phyloP scores from a whole-genome alignment of 2,329 filamentous ascomycete genomes.

The Didymella glomerata region DNA sequence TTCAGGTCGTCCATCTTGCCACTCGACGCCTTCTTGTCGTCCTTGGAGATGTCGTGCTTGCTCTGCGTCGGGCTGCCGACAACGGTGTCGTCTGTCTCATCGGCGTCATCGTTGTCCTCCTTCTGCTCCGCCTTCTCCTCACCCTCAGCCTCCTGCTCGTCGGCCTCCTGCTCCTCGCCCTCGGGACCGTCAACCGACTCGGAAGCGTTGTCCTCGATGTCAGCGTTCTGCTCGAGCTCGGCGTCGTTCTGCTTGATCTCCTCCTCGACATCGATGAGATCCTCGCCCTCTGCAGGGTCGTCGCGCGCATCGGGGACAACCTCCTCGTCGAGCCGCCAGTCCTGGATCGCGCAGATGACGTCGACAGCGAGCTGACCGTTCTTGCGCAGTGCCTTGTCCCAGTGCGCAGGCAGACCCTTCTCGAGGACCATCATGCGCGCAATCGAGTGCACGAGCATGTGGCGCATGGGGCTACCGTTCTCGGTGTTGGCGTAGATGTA shows the following conservation, averaged over 20 bases:
- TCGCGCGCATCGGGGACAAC: constrained; percentile 60
- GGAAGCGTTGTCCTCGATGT: constrained; percentile 34
- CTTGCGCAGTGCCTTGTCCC: constrained; percentile 63
- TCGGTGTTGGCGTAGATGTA: constrained; percentile 62
- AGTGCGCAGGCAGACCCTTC: constrained; percentile 61
- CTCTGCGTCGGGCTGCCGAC: constrained; percentile 24
- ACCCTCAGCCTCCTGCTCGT: constrained; percentile 29
- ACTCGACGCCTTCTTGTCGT: constrained; percentile 14
- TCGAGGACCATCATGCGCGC: constrained; percentile 61
- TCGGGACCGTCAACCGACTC: constrained; percentile 19
- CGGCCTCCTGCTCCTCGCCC: constrained; percentile 34
- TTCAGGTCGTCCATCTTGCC: constrained; percentile 15
- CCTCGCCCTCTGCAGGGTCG: constrained; percentile 52
- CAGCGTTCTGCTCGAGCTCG: constrained; percentile 37
- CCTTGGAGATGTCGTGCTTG: constrained; percentile 24
- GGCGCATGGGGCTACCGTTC: constrained; percentile 57
- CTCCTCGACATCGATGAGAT: constrained; percentile 45
- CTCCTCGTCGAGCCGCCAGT: constrained; percentile 61
- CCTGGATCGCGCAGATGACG: constrained; percentile 62
- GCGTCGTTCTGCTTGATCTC: constrained; percentile 51
- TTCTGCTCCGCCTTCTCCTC: constrained; percentile 7
- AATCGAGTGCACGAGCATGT: constrained; percentile 59
- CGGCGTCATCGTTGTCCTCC: constrained; percentile 13
- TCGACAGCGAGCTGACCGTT: constrained; percentile 65
- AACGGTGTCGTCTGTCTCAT: constrained; percentile 23